Evolutionary conservation across 1,284 basidiomycete genomes (phyloP).

Genomic region (Leccinum fuscescens): DNA sequence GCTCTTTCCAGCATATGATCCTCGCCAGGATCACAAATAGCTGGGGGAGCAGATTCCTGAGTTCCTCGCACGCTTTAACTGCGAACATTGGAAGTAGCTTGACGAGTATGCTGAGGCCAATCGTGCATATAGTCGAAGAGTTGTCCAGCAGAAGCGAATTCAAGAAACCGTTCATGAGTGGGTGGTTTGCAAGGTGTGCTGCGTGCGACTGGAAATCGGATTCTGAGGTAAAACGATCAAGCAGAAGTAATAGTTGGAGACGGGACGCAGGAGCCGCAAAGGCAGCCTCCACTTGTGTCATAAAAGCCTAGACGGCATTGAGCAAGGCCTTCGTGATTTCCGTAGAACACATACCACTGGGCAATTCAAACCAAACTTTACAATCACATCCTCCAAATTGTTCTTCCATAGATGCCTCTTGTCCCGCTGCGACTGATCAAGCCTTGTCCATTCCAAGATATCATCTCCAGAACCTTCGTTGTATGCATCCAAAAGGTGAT

Average conservation of each 20-base stretch:
- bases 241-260: slow-evolving; percentile 64
- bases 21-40: slow-evolving; percentile 66
- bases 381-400: slow-evolving; percentile 71
- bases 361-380: slow-evolving; percentile 57
- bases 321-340: slow-evolving; percentile 16
- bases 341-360: slow-evolving; percentile 52
- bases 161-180: slow-evolving; percentile 59
- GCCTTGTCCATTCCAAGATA: slow-evolving; percentile 66
- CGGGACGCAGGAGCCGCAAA: slow-evolving; percentile 59
- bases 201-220: slow-evolving; percentile 48
- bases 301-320: slow-evolving; percentile 51
- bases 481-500: slow-evolving; percentile 69
- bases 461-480: slow-evolving; percentile 72
- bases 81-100: slow-evolving; percentile 75
- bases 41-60: slow-evolving; percentile 59
- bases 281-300: slow-evolving; percentile 60
- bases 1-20: slow-evolving; percentile 68
- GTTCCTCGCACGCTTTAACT: slow-evolving; percentile 51
- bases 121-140: slow-evolving; percentile 65
- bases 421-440: slow-evolving; percentile 59
- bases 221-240: slow-evolving; percentile 60
- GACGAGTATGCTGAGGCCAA: slow-evolving; percentile 59
- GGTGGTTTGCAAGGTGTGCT: slow-evolving; percentile 56
- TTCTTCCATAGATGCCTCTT: slow-evolving; percentile 65
- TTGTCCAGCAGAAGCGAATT: slow-evolving; percentile 67